phyloP scores from a whole-genome alignment of 2,329 filamentous ascomycete species.

The Zymoseptoria pseudotritici region DNA sequence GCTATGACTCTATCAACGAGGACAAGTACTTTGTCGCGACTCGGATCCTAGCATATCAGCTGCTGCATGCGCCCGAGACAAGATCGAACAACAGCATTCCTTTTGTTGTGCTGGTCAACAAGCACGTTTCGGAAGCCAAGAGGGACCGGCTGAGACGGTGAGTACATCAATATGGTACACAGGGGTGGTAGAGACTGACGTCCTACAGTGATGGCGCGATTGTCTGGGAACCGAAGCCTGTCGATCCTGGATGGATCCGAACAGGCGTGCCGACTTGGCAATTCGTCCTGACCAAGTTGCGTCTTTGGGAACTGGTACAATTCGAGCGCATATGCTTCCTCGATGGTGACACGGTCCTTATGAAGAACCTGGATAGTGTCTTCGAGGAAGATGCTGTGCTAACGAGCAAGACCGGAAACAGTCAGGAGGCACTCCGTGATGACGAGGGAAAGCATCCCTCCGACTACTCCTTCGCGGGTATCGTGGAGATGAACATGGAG shows the following conservation, averaged over 20 bases:
- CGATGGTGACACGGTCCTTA: conserved; percentile 26
- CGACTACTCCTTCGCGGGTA: conserved; percentile 29
- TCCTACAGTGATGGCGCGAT: neutral
- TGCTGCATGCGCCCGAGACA: conserved; percentile 27
- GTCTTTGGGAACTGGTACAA: conserved; percentile 32
- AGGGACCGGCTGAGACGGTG: conserved; percentile 17
- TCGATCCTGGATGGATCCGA: conserved; percentile 4
- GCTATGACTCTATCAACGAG: conserved; percentile 13
- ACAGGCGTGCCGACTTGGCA: conserved; percentile 19
- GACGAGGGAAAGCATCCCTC: conserved; percentile 25
- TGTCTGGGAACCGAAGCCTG: neutral
- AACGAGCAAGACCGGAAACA: conserved; percentile 13
- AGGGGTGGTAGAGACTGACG: neutral
- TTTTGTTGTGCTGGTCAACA: conserved; percentile 26
- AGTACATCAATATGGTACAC: neutral
- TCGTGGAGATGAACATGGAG: conserved; percentile 26
- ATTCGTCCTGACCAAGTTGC: conserved; percentile 34
- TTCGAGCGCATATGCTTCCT: conserved; percentile 31
- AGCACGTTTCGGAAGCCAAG: conserved; percentile 20
- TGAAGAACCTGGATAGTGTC: conserved; percentile 22
- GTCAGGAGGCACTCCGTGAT: neutral
- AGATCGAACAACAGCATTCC: conserved; percentile 19
- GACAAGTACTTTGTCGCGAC: conserved; percentile 27
- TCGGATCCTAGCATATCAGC: conserved; percentile 26
- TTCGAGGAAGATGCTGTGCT: conserved; percentile 27